phyloP scores from a whole-genome alignment of 2,329 filamentous ascomycete genomes.

The Colletotrichum plurivorum region DNA sequence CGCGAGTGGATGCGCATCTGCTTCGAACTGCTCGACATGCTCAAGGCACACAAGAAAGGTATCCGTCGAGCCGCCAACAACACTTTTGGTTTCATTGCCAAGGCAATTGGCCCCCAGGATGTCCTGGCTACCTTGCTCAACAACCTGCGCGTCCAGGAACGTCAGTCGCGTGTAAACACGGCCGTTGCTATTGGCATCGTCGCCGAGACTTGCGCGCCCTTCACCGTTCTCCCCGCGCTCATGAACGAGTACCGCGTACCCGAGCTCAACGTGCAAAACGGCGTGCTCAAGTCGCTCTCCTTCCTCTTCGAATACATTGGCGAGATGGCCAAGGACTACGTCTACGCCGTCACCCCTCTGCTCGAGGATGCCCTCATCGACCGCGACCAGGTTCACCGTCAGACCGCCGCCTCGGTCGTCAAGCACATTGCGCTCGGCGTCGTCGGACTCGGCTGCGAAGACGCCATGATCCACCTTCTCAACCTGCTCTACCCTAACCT shows the following conservation, averaged over 20 bases:
- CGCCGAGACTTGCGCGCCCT: constrained; percentile 97
- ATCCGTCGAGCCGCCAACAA: constrained; percentile 99
- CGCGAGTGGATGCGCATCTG: constrained; percentile 99
- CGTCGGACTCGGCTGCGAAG: constrained; percentile 97
- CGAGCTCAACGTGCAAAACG: constrained; percentile 98
- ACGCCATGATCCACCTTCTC: constrained; percentile 97
- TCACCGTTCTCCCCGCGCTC: constrained; percentile 96
- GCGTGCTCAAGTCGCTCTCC: constrained; percentile 95
- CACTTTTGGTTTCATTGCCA: constrained; percentile 99
- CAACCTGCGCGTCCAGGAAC: constrained; percentile 96
- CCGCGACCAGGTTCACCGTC: constrained; percentile 96
- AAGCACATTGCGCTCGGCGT: constrained; percentile 98
- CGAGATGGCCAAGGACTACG: constrained; percentile 99
- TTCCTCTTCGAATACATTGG: constrained; percentile 99
- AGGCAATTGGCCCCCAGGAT: constrained; percentile 98
- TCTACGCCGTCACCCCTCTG: constrained; percentile 96
- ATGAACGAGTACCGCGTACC: constrained; percentile 99
- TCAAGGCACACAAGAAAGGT: constrained; percentile 99
- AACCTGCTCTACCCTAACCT: constrained; percentile 97
- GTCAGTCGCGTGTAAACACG: constrained; percentile 98
- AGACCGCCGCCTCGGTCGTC: constrained; percentile 95
- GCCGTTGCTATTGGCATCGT: constrained; percentile 99
- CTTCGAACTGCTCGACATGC: constrained; percentile 98
- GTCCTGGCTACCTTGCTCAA: constrained; percentile 95
- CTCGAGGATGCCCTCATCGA: constrained; percentile 98